Evolutionary conservation across 352 stramenopile genomes (phyloP).

Genomic region (Phytophthora cryptogea): DNA sequence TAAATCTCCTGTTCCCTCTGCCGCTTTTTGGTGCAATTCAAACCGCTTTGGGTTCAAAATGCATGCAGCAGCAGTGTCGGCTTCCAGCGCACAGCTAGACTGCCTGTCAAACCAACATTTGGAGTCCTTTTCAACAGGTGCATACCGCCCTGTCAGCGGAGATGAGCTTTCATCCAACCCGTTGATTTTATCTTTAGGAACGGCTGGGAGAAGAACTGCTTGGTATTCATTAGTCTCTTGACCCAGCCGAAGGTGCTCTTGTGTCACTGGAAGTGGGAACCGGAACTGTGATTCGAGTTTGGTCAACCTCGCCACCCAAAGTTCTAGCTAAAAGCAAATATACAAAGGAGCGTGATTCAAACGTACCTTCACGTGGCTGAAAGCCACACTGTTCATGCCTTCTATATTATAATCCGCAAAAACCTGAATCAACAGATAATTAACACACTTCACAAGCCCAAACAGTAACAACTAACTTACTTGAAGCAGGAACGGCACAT

Average conservation of each 20-base stretch:
- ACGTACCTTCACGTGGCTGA: constrained; percentile 69
- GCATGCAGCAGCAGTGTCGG: constrained; percentile 65
- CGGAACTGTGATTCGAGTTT: constrained; percentile 48
- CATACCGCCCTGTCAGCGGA: constrained; percentile 32
- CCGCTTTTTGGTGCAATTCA: constrained; percentile 45
- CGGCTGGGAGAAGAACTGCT: constrained; percentile 45
- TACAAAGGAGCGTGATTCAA: neutral
- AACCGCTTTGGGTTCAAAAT: constrained; percentile 73
- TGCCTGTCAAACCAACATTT: constrained; percentile 70
- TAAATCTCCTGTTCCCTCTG: constrained; percentile 44
- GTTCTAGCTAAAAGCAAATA: neutral
- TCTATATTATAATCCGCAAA: constrained; percentile 94
- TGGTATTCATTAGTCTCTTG: constrained; percentile 23
- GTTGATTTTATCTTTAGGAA: constrained; percentile 40
- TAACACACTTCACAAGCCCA: constrained; percentile 2
- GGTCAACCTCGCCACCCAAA: constrained; percentile 10
- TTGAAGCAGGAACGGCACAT: constrained; percentile 90
- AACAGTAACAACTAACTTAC: constrained; percentile 28
- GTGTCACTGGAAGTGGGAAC: constrained; percentile 59
- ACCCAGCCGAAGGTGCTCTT: constrained; percentile 47
- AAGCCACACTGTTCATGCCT: constrained; percentile 88
- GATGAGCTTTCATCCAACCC: constrained; percentile 30
- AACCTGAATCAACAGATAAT: constrained; percentile 39
- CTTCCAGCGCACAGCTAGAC: constrained; percentile 71
- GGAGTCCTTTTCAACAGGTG: constrained; percentile 31